Conservation (phyloP, 805 yeast species). For the Soucietia sequanensis region DNA sequence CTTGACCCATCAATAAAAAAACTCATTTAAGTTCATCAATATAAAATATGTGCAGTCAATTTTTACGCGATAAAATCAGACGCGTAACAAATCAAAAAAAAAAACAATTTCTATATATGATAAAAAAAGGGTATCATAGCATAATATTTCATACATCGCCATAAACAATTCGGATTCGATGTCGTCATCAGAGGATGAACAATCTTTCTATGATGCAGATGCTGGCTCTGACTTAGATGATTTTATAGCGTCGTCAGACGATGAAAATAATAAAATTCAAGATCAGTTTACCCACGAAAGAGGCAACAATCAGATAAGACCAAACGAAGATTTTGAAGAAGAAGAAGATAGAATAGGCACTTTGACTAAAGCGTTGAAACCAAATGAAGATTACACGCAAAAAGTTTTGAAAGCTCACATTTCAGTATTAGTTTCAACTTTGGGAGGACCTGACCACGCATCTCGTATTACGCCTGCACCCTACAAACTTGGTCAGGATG, state of each 20-base stretch:
- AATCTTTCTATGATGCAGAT: conserved; percentile 9
- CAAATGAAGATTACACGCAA: conserved; percentile 34
- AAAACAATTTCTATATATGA: no score
- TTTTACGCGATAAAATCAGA: no score
- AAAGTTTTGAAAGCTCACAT: conserved; percentile 66
- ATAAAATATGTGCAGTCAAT: no score
- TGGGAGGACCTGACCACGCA: conserved; percentile 84
- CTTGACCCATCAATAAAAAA: no score
- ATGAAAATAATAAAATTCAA: conserved; percentile 3
- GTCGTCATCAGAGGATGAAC: conserved; percentile 1
- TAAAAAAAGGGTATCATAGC: no score
- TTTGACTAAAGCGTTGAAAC: conserved; percentile 23
- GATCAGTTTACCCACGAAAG: conserved; percentile 1
- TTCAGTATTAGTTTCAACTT: conserved; percentile 77
- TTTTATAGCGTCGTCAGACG: conserved; percentile 34
- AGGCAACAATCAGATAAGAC: conserved; percentile 5
- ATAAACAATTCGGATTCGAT: no score
- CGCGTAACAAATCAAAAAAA: no score
- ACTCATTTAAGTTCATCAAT: no score
- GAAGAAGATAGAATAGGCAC: conserved; percentile 19
- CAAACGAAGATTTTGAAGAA: conserved; percentile 14
- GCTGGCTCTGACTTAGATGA: conserved; percentile 30
- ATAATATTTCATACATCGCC: no score
- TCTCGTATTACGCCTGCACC: conserved; percentile 44
- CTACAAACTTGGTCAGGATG: conserved; percentile 85